Evolutionary conservation across 768 basidiomycete species (phyloP).

Genomic region (Nidula microcarpa): DNA sequence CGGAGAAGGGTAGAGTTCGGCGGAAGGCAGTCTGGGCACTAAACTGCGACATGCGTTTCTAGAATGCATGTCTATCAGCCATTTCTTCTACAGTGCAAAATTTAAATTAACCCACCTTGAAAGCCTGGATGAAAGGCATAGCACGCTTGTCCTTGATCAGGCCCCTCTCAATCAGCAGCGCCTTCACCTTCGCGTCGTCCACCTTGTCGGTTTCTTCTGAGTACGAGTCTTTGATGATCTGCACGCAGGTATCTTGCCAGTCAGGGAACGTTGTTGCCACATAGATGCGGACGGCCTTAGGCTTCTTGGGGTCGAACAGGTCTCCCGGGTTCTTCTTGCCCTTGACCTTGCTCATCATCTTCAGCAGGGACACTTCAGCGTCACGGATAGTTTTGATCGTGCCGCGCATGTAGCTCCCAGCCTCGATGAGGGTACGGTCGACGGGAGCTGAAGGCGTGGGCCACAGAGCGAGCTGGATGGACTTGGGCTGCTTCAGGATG

Average conservation of each 20-base stretch:
- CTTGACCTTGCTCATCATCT: slow-evolving; percentile 78
- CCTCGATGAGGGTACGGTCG: slow-evolving; percentile 66
- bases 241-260: slow-evolving; percentile 88
- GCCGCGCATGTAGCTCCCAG: slow-evolving; percentile 81
- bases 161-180: slow-evolving; percentile 62
- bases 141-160: slow-evolving; percentile 93
- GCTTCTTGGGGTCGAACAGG: slow-evolving; percentile 81
- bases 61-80: too few species aligned
- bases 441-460: slow-evolving; percentile 61
- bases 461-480: slow-evolving; percentile 84
- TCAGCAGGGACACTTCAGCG: slow-evolving; percentile 74
- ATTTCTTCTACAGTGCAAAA: too few species aligned
- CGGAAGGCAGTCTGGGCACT: slow-evolving; percentile 78
- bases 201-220: slow-evolving; percentile 55
- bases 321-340: slow-evolving; percentile 47
- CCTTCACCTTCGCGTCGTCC: slow-evolving; percentile 78
- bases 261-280: slow-evolving; percentile 88
- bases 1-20: slow-evolving; percentile 80
- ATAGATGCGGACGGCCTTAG: slow-evolving; percentile 85
- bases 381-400: slow-evolving; percentile 92
- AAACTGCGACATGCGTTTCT: slow-evolving; percentile 82
- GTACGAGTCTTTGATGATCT: slow-evolving; percentile 69
- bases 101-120: slow-evolving; percentile 65
- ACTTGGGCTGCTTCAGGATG: slow-evolving; percentile 68
- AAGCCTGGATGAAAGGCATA: slow-evolving; percentile 92